These are phyloP conservation scores for Arabidopsis suecica DNA, from an alignment of 345 rosid genomes.

Conservation along the genomic window DNA sequence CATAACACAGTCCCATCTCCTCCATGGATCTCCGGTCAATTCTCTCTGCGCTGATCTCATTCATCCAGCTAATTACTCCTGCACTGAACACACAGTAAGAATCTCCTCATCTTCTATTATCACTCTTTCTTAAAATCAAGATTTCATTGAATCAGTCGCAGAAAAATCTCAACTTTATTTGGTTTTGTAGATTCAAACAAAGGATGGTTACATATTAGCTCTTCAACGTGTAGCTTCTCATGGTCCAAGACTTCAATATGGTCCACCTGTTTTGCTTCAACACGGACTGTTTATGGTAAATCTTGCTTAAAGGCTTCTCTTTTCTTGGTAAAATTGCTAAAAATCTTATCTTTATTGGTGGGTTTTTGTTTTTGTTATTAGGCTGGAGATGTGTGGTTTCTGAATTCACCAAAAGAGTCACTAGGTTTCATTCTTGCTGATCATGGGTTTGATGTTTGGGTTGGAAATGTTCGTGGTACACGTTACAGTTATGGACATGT, in stretches of 20 bases:
- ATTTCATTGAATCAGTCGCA: neutral
- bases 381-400: constrained; percentile 93
- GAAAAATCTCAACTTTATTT: neutral
- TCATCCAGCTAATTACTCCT: constrained; percentile 70
- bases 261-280: constrained; percentile 82
- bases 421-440: constrained; percentile 89
- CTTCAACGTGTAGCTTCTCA: constrained; percentile 78
- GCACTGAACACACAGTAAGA: constrained; percentile 87
- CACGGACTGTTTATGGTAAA: constrained; percentile 93
- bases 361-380: constrained; percentile 22
- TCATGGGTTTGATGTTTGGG: constrained; percentile 93
- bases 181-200: constrained; percentile 64
- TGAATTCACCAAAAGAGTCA: constrained; percentile 69
- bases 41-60: constrained; percentile 71
- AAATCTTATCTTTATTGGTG: constrained; percentile 24
- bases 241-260: constrained; percentile 37
- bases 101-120: constrained; percentile 35
- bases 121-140: neutral
- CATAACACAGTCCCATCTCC: constrained; percentile 33
- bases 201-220: constrained; percentile 79
- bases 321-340: constrained; percentile 2
- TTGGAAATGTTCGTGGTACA: constrained; percentile 91
- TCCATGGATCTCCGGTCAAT: constrained; percentile 43
- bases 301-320: constrained; percentile 15
- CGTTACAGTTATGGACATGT: constrained; percentile 84